Evolutionary conservation across 140 eudicot genomes (phyloP).

Genomic region (Senecio squalidus): DNA sequence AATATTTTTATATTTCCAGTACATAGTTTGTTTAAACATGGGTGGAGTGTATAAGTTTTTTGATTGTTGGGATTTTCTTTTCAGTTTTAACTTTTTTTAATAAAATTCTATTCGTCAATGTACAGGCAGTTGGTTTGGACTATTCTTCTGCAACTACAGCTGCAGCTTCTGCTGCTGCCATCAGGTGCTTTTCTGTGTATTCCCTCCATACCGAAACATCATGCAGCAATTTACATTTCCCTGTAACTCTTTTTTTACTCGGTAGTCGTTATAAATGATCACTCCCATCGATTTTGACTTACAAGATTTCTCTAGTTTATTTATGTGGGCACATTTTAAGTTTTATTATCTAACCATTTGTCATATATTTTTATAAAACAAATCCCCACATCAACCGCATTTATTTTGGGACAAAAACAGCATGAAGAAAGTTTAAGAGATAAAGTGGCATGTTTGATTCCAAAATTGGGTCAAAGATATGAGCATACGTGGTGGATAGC

Average conservation of each 20-base stretch:
- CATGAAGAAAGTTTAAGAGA: not conserved
- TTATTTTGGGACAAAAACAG: slow-evolving; percentile 4
- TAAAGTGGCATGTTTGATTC: not conserved
- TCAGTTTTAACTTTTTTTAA: not conserved
- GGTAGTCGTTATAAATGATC: not conserved
- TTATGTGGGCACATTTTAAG: not conserved
- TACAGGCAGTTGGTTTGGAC: slow-evolving; percentile 98
- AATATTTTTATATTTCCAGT: not conserved
- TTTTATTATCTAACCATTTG: not conserved
- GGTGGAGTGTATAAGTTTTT: not conserved
- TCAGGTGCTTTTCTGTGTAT: slow-evolving; percentile 47
- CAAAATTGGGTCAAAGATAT: not conserved
- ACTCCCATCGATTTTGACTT: not conserved
- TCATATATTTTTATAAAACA: not conserved
- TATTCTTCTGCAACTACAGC: slow-evolving; percentile 84
- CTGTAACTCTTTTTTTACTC: not conserved
- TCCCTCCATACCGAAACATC: not conserved
- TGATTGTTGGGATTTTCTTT: not conserved
- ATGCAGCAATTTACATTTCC: slow-evolving; percentile 1
- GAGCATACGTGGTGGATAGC: too few relatives aligned
- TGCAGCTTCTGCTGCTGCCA: slow-evolving; percentile 98
- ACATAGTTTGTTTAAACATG: not conserved
- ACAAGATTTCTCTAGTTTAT: not conserved
- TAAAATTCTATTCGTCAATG: slow-evolving; percentile 5
- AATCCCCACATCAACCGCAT: not conserved